phyloP scores from a whole-genome alignment of 257 asterid species.

The Solanum clarkiae region DNA sequence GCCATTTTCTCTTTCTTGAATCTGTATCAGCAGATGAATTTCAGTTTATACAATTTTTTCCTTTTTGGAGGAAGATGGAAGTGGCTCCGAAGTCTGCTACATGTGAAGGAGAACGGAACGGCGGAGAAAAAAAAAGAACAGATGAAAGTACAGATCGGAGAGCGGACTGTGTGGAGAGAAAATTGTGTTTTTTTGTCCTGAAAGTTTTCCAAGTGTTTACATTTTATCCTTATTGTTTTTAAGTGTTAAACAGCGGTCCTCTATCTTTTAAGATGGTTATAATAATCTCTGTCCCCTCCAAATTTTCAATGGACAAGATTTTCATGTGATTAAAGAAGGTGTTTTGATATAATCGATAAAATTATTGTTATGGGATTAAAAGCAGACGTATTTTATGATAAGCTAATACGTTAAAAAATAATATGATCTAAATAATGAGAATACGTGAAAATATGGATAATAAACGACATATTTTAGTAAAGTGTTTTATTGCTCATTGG shows the following conservation, averaged over 20 bases:
- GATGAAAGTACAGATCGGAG: background rate
- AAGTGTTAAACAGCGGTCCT: background rate
- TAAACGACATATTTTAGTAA: no score
- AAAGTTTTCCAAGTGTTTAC: background rate
- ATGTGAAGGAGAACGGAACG: background rate
- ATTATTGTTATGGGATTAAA: no score
- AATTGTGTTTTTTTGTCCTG: background rate
- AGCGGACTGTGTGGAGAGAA: background rate
- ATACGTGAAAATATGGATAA: no score
- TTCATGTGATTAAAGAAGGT: no score
- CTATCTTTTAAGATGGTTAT: background rate
- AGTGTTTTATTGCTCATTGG: no score
- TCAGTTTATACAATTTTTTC: background rate
- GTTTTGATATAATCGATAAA: no score
- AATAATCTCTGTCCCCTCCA: no score
- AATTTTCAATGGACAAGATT: no score
- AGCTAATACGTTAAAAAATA: no score
- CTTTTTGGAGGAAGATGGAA: background rate
- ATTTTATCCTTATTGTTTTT: background rate
- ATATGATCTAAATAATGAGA: no score
- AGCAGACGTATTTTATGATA: no score
- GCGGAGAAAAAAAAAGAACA: background rate
- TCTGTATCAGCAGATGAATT: background rate
- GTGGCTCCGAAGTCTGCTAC: background rate
- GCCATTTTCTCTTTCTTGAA: slow-evolving; percentile 36